Base-by-base conservation (phyloP, 441 rosid species). In the Populus hybrid region DNA sequence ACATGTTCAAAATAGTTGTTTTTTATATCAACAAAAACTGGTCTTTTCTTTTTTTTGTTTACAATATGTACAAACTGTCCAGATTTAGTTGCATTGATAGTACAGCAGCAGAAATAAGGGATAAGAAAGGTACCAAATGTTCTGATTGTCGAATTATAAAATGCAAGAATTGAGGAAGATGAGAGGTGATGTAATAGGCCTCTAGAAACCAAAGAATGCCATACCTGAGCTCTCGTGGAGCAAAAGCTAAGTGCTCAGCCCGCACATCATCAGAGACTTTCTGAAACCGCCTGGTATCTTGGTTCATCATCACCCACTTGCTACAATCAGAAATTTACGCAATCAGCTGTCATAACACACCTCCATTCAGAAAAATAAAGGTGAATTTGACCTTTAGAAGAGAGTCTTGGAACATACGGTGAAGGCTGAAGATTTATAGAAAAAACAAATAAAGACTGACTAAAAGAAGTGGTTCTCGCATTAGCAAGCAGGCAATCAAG, bases 281-380 rank as follows among this genome's bases (percentile, higher is more conserved):
- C 86, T 94, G 97, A 69, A 95, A 93, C 80, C 95, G 88, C 82
- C 99, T 89, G 6, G 98, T 94, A 80, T 91, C 92, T 81, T 91
- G 91, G 84, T 94, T 95, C 98, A 95, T 95, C 98, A 90, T 95
- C 85, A 95, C 97, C 99, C 99, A 95, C 87, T 95, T 95, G 85
- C 98, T 95, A 93, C 82, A 80, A 91, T 73, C 81, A 82, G 72
- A 69, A 64, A 53, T 71, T 59, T 42, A 76, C 46, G 64, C 8
- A 64, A 57, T 81, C 67, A 81, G 75, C 75, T 75, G 66, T 24
- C 11, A 70, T 26, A 23, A 79, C 24, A 74, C 24, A 46, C 20
- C 32, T 69, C 12, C 32, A 28, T 63, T 70, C 79, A 74, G 63
- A 78, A 35, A 53, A 46, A 78, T 67, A 5, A 63, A 72, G 42